Base-by-base conservation (phyloP, 2,329 filamentous ascomycete species). In the Xylaria hypoxylon region DNA sequence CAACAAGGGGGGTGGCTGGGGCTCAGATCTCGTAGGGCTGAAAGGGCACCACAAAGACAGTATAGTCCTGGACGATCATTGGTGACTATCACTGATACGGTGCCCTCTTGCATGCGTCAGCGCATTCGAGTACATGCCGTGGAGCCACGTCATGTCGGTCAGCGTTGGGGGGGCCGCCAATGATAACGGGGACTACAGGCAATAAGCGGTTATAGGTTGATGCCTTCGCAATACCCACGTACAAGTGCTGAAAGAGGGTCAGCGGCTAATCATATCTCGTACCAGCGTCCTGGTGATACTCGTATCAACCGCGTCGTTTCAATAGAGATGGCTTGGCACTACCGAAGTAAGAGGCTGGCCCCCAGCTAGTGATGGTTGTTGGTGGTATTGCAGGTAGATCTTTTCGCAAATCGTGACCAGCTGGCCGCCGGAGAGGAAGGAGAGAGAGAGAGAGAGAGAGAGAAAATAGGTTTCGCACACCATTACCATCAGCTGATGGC, bases 21-120 rank as follows among this genome's bases (percentile, higher is more conserved):
- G 56, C 48, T 61, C 40, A 58, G 64, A 69, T 70, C 69, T 70
- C 69, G 59, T 70, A 70, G 69, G 69, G 69, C 69, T 70, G 67
- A 70, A 69, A 65, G 55, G 38, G 42, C 52, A 64, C 50, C 61
- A 64, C 66, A 45, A 59, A 64, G 48, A 60, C 31, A 42, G 59
- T 19, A 38, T 58, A 53, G 60, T 62, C 52, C 56, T 57, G 38
- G 62, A 50, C 47, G 60, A 68, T 64, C 60, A 66, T 66, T 70
- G 65, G 68, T 38, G 51, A 45, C 58, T 62, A 59, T 47, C 17
- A 55, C 59, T 62, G 53, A 51, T 52, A 65, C 48, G 42, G 59
- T 59, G 44, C 44, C 64, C 62, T 67, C 56, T 26, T 47, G 59
- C 67, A 66, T 64, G 64, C 64, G 57, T 67, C 64, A 67, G 64